phyloP scores from a whole-genome alignment of 2,329 filamentous ascomycete genomes.

The Xylariaceae sp. region DNA sequence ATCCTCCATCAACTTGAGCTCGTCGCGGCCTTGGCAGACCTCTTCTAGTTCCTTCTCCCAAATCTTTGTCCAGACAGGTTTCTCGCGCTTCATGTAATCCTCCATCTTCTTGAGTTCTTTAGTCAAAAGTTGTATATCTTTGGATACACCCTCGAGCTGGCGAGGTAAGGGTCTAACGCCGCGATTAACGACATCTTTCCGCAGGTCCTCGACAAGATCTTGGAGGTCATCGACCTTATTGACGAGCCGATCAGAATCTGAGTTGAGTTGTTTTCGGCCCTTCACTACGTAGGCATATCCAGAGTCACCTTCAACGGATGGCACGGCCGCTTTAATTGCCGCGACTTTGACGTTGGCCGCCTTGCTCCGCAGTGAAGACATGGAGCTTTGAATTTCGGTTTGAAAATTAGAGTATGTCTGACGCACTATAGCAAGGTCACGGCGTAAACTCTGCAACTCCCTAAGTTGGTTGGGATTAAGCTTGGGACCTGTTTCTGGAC shows the following conservation, averaged over 20 bases:
- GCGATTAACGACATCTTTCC: slow-evolving; percentile 91
- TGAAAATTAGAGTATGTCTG: slow-evolving; percentile 93
- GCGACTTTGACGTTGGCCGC: slow-evolving; percentile 74
- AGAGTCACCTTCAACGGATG: slow-evolving; percentile 68
- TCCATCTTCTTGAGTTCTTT: slow-evolving; percentile 92
- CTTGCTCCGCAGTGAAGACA: slow-evolving; percentile 77
- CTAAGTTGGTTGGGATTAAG: slow-evolving; percentile 60
- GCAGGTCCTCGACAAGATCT: slow-evolving; percentile 90
- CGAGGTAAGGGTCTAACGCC: slow-evolving; percentile 87
- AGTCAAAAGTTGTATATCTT: slow-evolving; percentile 76
- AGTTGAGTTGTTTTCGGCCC: slow-evolving; percentile 80
- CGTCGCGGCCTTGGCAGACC: slow-evolving; percentile 91
- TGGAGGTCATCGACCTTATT: slow-evolving; percentile 94
- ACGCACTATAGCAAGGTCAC: slow-evolving; percentile 84
- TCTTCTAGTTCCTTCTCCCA: slow-evolving; percentile 98
- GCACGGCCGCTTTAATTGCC: slow-evolving; percentile 66
- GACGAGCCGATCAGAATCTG: slow-evolving; percentile 87
- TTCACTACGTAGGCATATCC: slow-evolving; percentile 80
- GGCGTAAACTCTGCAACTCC: slow-evolving; percentile 76
- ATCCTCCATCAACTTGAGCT: slow-evolving; percentile 94
- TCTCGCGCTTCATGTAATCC: slow-evolving; percentile 85
- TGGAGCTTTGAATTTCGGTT: slow-evolving; percentile 80
- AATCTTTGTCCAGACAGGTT: slow-evolving; percentile 97
- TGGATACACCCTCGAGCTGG: slow-evolving; percentile 83
- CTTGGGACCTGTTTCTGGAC: slow-evolving; percentile 35